Base-by-base conservation (phyloP, 2,329 filamentous ascomycete species). In the Fusarium pininemorale region DNA sequence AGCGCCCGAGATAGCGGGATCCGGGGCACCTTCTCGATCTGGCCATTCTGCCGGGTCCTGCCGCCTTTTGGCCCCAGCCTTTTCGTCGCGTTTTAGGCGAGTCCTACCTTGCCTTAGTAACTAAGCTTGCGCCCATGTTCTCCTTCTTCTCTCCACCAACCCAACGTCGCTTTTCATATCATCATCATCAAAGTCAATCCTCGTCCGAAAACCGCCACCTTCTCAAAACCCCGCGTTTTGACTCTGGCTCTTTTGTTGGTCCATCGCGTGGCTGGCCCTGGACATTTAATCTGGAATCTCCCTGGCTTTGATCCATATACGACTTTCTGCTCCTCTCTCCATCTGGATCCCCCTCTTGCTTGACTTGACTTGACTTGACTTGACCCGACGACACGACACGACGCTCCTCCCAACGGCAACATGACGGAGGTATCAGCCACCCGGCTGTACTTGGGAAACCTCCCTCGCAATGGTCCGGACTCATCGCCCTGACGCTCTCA, bases 391-490 rank as follows among this genome's bases (percentile, higher is more conserved):
- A 35, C 32, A 35, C 70, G 44, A 69, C 63, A 68, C 70, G 47
- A 69, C 63, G 44, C 54, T 63, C 54, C 63, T 72, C 53, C 63
- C 37, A 73, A 66, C 78, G 76, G 77, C 82, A 89, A 84, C 83
- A 95, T 94, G 90, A 92, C 91, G 80, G 94, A 98, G 87, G 96
- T 98, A 78, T 98, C 95, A 74, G 93, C 93, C 78, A 98, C 96
- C 82, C 91, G 96, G 87, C 93, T 98, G 79, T 99, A 98, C 87
- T 88, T 98, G 87, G 96, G 96, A 85, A 98, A 98, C 87, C 92
- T 99, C 84, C 96, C 96, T 85, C 94, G 95, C 85, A 94, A 94
- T 88, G 95, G 95, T 98, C 91, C 81, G 79, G 81, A 78, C 64
- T 74, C 77, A 79, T 75, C 75, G 73, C 74, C 75, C 74, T 72